A percentile compares a stretch with the other conserved stretches of the same genome.
Evolutionary conservation across 306 rosid genomes (phyloP).

Genomic region (Malus domestica): DNA sequence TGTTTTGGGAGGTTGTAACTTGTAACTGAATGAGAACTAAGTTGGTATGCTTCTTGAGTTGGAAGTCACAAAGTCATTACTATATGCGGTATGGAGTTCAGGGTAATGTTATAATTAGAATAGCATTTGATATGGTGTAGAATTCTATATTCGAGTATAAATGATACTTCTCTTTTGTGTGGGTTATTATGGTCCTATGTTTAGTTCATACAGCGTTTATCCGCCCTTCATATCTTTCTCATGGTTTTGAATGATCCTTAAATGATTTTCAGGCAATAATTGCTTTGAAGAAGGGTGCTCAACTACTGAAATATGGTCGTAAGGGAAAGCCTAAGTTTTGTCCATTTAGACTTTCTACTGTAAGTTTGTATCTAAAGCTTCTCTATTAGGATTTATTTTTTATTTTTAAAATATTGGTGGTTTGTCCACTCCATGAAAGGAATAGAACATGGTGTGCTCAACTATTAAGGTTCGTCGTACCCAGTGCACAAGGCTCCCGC

Average conservation of each 20-base stretch:
- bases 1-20: neutral
- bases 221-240: neutral
- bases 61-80: neutral
- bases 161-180: neutral
- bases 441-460: neutral
- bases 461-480: neutral
- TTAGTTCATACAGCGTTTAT: neutral
- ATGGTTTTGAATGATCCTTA: conserved; percentile 14
- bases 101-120: neutral
- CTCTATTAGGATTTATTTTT: neutral
- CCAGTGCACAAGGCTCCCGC: too few relatives aligned
- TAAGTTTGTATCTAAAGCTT: conserved; percentile 38
- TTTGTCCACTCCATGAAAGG: neutral
- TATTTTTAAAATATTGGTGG: neutral
- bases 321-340: conserved; percentile 99
- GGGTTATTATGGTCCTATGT: conserved; percentile 1
- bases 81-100: neutral
- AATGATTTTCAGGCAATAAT: conserved; percentile 59
- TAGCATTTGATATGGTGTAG: neutral
- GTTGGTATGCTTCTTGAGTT: neutral
- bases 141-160: neutral
- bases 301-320: conserved; percentile 92
- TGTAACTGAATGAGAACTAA: neutral
- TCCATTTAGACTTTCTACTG: conserved; percentile 80
- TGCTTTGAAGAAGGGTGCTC: conserved; percentile 91